These are phyloP conservation scores for Boletales sp. DNA, from an alignment of 768 basidiomycete species.

Conservation along the genomic window DNA sequence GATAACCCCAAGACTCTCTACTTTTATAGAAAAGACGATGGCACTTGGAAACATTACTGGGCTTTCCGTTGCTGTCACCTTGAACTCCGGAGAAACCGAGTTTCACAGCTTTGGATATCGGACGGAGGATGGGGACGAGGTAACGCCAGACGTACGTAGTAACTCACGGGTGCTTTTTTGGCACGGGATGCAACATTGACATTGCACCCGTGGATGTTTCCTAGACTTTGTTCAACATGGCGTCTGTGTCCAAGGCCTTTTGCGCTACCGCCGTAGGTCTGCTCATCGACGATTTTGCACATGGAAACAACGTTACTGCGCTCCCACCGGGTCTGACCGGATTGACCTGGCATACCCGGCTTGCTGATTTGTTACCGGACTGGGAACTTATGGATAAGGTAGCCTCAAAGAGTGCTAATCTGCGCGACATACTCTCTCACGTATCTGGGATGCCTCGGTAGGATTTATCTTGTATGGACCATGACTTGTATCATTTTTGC, in stretches of 20 bases:
- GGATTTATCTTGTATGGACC: constrained; percentile 5
- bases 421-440: too few species aligned
- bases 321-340: too few species aligned
- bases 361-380: too few species aligned
- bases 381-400: too few species aligned
- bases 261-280: too few species aligned
- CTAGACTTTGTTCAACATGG: too few species aligned
- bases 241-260: too few species aligned
- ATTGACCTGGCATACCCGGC: too few species aligned
- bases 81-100: constrained; percentile 24
- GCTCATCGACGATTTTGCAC: too few species aligned
- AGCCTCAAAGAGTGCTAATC: too few species aligned
- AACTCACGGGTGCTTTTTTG: not conserved
- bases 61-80: constrained; percentile 28
- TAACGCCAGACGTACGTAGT: constrained; percentile 34
- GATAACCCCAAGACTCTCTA: constrained; percentile 17
- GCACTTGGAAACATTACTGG: constrained; percentile 26
- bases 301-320: too few species aligned
- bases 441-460: not conserved
- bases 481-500: too few species aligned
- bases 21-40: constrained; percentile 17
- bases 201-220: constrained; percentile 24
- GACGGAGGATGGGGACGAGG: constrained; percentile 31
- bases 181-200: not conserved
- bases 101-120: constrained; percentile 33